Conservation (phyloP, 139 green algal genomes). For the Spirogloea muscicola region DNA sequence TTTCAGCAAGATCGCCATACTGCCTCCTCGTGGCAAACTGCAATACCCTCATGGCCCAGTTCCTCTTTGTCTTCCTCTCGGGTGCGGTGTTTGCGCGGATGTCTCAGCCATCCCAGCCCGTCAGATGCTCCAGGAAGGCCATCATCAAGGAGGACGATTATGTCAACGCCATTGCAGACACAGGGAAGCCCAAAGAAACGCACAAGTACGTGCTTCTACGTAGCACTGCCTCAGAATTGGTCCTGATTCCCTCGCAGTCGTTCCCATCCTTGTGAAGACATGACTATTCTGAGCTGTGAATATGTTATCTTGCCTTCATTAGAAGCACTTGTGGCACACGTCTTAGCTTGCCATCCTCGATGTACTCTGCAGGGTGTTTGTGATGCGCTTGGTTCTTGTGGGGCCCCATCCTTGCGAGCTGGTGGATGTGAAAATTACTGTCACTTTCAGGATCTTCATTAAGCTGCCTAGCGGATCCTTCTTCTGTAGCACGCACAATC, state of each 20-base stretch:
- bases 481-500: constrained; percentile 20
- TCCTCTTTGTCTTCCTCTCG: constrained; percentile 45
- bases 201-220: too few species aligned
- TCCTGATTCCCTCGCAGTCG: too few species aligned
- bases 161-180: too few species aligned
- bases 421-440: constrained; percentile 32
- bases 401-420: constrained; percentile 30
- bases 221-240: too few species aligned
- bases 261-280: too few species aligned
- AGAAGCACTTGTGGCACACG: too few species aligned
- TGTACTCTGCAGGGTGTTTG: constrained; percentile 20
- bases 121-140: constrained; percentile 31
- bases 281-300: too few species aligned
- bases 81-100: constrained; percentile 35
- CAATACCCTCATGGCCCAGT: constrained; percentile 36
- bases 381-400: constrained; percentile 28
- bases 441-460: constrained; percentile 38
- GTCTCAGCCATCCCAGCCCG: constrained; percentile 26
- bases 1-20: constrained; percentile 23
- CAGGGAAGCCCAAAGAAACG: too few species aligned
- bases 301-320: too few species aligned
- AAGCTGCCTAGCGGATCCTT: constrained; percentile 7
- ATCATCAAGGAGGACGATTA: constrained; percentile 29
- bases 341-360: too few species aligned
- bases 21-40: constrained; percentile 33